Percentiles rank a stretch among this genome's conserved stretches.
Conservation (phyloP, 2,329 filamentous ascomycete genomes). For the Colletotrichum horii region DNA sequence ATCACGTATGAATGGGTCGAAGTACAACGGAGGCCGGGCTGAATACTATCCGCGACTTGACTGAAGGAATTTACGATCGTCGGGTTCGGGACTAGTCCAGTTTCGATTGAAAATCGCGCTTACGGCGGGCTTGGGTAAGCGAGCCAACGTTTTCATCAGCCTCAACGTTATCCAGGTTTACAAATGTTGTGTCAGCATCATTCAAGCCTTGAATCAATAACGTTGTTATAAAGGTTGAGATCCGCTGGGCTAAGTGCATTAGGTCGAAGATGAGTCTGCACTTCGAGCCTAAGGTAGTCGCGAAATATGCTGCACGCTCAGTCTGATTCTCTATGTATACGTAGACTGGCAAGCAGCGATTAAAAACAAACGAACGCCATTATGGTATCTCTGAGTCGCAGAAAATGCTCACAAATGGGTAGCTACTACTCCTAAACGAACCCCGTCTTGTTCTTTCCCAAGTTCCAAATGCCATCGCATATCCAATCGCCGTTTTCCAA, state of each 20-base stretch:
- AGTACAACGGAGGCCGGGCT: neutral
- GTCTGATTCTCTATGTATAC: neutral
- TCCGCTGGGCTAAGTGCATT: neutral
- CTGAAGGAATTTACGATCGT: neutral
- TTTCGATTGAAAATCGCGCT: neutral
- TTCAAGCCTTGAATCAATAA: neutral
- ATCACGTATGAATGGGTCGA: neutral
- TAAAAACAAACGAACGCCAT: neutral
- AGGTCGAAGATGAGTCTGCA: neutral
- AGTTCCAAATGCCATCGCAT: constrained; percentile 30
- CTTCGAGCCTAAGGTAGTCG: neutral
- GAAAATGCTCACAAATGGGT: neutral
- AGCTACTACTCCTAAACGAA: neutral
- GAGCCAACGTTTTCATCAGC: neutral
- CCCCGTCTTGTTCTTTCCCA: constrained; percentile 25
- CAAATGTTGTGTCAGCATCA: neutral
- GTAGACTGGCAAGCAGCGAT: neutral
- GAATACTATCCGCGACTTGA: neutral
- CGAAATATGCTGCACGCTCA: neutral
- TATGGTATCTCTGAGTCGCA: neutral
- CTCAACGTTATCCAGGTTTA: neutral
- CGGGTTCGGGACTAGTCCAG: neutral
- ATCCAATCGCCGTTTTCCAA: constrained; percentile 25
- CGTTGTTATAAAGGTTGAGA: neutral
- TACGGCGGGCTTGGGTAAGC: neutral